Conservation (phyloP, 2,329 filamentous ascomycete genomes). For the Aspergillus ibericus region DNA sequence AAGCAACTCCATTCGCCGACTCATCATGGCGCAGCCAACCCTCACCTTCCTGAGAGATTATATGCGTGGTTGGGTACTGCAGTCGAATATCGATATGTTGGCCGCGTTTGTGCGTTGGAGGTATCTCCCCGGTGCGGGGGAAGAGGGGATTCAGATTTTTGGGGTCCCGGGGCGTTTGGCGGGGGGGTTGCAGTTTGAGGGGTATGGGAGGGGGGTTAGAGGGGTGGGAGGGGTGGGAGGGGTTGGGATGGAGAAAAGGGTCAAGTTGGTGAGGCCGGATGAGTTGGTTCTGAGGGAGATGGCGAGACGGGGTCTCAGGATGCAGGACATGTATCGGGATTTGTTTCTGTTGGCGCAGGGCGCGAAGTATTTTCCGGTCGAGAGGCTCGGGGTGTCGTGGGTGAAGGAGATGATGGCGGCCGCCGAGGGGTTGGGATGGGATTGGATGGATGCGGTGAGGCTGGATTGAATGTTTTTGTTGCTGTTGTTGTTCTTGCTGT, state of each 20-base stretch:
- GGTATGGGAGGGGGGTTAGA: constrained; percentile 31
- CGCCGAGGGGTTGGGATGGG: not conserved
- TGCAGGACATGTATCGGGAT: constrained; percentile 56
- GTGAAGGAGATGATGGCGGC: constrained; percentile 1
- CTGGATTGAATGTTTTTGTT: not conserved
- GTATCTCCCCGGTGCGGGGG: constrained; percentile 37
- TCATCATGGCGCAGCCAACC: constrained; percentile 61
- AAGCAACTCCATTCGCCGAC: constrained; percentile 52
- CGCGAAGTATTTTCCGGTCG: not conserved
- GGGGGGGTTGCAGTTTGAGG: constrained; percentile 47
- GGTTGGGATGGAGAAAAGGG: not conserved
- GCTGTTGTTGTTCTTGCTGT: not conserved
- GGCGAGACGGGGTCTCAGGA: constrained; percentile 51
- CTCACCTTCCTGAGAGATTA: constrained; percentile 60
- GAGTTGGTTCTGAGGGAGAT: constrained; percentile 61
- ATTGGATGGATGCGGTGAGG: constrained; percentile 8
- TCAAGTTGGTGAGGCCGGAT: constrained; percentile 57
- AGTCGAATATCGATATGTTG: constrained; percentile 53
- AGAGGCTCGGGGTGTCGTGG: not conserved
- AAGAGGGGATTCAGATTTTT: constrained; percentile 40
- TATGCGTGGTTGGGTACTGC: constrained; percentile 58
- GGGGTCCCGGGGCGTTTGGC: constrained; percentile 56
- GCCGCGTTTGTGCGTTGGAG: constrained; percentile 60
- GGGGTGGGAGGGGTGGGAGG: constrained; percentile 11
- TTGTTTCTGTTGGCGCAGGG: constrained; percentile 51